Base-by-base conservation (phyloP, 257 asterid species). In the Solanum habrochaites region DNA sequence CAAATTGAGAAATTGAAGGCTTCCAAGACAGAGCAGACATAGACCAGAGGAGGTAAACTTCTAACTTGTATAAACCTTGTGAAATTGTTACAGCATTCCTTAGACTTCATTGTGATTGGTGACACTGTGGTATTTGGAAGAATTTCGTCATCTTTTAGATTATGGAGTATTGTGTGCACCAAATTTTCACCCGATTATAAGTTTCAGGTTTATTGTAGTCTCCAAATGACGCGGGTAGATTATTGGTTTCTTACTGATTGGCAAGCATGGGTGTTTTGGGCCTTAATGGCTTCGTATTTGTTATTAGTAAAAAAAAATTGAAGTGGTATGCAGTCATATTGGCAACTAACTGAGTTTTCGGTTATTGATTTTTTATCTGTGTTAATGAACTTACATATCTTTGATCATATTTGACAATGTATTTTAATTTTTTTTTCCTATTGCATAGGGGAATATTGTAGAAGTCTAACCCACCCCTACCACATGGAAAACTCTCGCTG, bases 1-100 rank as follows among this genome's bases (percentile, higher is more conserved):
- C 98, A 95, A 88, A 93, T 96, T 45, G 98, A 96, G 91, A 97
- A 94, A 89, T 90, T 94, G 91, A 96, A 93, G 92, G 96, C 98
- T 87, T 91, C 98, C 87, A 94, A 93, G 89, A 83, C 90, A 11
- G 95, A 92, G 86, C 93, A 95, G 88, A 87, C 92, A 83, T 90
- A 90, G 93, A 78, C 42, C 37, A 35, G 27, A 86, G 89, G 85
- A 86, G 89, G 85, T 87, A 43, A 40, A 45, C 32, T 27, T 42
- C 75, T 42, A 35, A 72, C 11, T n/a, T n/a, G 35, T 3, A 32
- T 32, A 32, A 80, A 72, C 10, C 29, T 27, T 45, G 66, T 45
- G 67, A 47, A 45, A 47, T 47, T 27, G 3, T 47, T 10, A 16
- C 85, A 29, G 67, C 67, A 18, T 80, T 29, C 85, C 25, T 8